A percentile compares a stretch with the other conserved stretches of the same genome.
These are phyloP conservation scores for Cladophialophora psammophila DNA, from an alignment of 2,329 filamentous ascomycete genomes.

Conservation along the genomic window DNA sequence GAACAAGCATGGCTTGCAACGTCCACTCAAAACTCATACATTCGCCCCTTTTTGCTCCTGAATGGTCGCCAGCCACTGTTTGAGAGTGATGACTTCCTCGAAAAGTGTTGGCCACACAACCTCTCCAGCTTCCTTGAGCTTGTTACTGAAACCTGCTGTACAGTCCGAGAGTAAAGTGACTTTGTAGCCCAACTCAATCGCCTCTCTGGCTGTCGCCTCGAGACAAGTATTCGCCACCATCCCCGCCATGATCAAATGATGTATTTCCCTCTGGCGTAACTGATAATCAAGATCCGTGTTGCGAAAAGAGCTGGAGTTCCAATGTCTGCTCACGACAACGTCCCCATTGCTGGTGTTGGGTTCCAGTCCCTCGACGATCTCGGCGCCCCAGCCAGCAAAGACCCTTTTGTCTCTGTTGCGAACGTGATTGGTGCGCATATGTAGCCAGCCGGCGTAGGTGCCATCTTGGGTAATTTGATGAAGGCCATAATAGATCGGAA, in stretches of 20 bases:
- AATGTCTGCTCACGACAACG: slow-evolving; percentile 46
- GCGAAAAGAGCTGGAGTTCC: slow-evolving; percentile 46
- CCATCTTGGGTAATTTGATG: slow-evolving; percentile 43
- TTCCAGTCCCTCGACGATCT: slow-evolving; percentile 44
- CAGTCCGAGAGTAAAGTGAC: slow-evolving; percentile 13
- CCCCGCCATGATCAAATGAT: slow-evolving; percentile 44
- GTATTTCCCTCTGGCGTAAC: slow-evolving; percentile 46
- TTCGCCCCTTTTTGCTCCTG: not conserved
- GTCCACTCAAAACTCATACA: not conserved
- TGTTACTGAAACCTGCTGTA: slow-evolving; percentile 14
- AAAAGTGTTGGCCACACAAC: slow-evolving; percentile 15
- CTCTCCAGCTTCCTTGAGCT: slow-evolving; percentile 13
- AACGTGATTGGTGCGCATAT: slow-evolving; percentile 38
- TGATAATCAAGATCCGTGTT: slow-evolving; percentile 49
- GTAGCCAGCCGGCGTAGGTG: slow-evolving; percentile 42
- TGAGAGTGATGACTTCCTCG: slow-evolving; percentile 13
- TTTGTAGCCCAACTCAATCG: slow-evolving; percentile 42
- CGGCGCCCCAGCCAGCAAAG: slow-evolving; percentile 45
- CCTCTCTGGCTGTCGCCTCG: slow-evolving; percentile 48
- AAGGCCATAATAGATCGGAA: slow-evolving; percentile 48
- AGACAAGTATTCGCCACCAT: slow-evolving; percentile 47
- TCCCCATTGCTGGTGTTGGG: slow-evolving; percentile 43
- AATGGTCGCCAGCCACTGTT: slow-evolving; percentile 3
- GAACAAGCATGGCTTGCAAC: not conserved
- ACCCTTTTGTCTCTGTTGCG: slow-evolving; percentile 34